These are phyloP conservation scores for Gentiana straminea DNA, from an alignment of 257 asterid genomes.

Conservation along the genomic window DNA sequence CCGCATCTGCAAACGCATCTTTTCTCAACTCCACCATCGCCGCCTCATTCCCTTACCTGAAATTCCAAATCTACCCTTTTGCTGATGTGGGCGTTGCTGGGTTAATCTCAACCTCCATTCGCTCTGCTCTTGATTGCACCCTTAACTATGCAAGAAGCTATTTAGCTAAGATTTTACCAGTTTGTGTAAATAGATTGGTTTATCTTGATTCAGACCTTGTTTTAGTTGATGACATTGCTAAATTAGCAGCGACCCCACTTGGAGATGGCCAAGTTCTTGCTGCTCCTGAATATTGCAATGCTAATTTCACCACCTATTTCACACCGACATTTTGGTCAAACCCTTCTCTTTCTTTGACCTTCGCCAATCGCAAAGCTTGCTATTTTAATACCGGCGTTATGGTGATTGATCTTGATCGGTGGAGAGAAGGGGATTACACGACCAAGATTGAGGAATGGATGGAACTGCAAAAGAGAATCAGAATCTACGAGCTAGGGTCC, in stretches of 20 bases:
- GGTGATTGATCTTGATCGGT: conserved; percentile 74
- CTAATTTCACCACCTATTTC: conserved; percentile 81
- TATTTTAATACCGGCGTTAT: conserved; percentile 94
- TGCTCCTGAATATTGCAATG: conserved; percentile 92
- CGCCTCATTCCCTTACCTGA: conserved; percentile 67
- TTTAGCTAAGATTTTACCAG: conserved; percentile 62
- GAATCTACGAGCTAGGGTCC: conserved; percentile 78
- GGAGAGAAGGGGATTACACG: conserved; percentile 76
- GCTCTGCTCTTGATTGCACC: conserved; percentile 90
- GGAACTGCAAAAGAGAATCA: conserved; percentile 81
- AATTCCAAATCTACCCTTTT: conserved; percentile 46
- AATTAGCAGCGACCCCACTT: conserved; percentile 45
- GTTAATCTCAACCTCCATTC: conserved; percentile 82
- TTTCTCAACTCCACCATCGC: conserved; percentile 36
- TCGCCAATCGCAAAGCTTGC: conserved; percentile 61
- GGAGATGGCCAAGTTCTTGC: conserved; percentile 50
- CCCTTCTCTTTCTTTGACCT: conserved; percentile 68
- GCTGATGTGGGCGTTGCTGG: conserved; percentile 52
- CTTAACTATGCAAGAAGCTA: conserved; percentile 88
- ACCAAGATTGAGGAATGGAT: conserved; percentile 82
- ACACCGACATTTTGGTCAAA: conserved; percentile 86
- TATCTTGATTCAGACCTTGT: conserved; percentile 83
- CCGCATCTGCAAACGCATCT: conserved; percentile 45
- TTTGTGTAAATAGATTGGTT: conserved; percentile 61
- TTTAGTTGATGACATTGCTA: conserved; percentile 77